phyloP scores from a whole-genome alignment of 768 basidiomycete genomes.

The Neoboletus subvelutipes region DNA sequence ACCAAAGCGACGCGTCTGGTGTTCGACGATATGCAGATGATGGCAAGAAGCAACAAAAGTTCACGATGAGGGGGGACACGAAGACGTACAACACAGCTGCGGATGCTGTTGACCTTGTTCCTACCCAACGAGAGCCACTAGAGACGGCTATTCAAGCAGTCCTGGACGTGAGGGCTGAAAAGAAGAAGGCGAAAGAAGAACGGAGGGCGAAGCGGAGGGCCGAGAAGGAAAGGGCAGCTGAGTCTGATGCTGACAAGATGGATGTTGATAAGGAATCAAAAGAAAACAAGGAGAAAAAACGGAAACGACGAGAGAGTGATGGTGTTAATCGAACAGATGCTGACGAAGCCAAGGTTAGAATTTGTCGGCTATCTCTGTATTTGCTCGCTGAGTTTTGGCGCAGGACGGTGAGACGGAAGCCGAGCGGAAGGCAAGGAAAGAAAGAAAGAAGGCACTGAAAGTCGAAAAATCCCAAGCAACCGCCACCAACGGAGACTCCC shows the following conservation, averaged over 20 bases:
- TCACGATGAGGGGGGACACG: conserved; percentile 77
- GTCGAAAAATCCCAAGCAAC: conserved; percentile 64
- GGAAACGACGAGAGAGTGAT: conserved; percentile 58
- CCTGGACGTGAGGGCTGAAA: conserved; percentile 85
- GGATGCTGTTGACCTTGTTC: conserved; percentile 78
- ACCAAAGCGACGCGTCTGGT: conserved; percentile 70
- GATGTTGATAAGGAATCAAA: conserved; percentile 42
- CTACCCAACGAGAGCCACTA: conserved; percentile 83
- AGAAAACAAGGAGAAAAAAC: conserved; percentile 41
- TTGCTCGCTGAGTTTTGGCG: conserved; percentile 5
- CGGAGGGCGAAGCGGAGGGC: conserved; percentile 63
- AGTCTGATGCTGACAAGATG: conserved; percentile 40
- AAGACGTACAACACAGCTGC: conserved; percentile 85
- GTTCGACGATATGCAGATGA: conserved; percentile 64
- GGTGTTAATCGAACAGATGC: conserved; percentile 44
- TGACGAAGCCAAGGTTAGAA: conserved; percentile 41
- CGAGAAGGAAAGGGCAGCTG: conserved; percentile 50
- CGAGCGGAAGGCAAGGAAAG: conserved; percentile 81
- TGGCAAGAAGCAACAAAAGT: conserved; percentile 71
- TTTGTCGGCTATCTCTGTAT: conserved; percentile 8
- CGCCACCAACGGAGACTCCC: conserved; percentile 41
- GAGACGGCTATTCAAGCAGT: conserved; percentile 73
- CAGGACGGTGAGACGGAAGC: conserved; percentile 72
- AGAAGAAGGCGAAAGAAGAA: conserved; percentile 78
- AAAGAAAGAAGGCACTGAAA: conserved; percentile 72